Evolutionary conservation across 352 stramenopile genomes (phyloP).

Genomic region (Globisporangium splendens): DNA sequence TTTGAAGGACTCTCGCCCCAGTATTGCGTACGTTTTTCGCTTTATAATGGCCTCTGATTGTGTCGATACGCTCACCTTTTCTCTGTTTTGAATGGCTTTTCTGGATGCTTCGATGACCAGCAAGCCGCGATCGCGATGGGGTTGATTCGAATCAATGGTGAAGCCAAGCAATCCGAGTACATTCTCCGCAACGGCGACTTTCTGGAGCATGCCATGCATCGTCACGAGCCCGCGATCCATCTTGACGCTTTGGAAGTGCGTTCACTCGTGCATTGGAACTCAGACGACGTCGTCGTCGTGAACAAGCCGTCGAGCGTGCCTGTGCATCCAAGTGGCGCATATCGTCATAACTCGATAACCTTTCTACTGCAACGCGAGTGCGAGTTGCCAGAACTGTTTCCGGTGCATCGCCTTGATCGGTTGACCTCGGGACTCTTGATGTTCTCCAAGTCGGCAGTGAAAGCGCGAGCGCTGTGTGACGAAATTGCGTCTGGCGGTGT

Average conservation of each 20-base stretch:
- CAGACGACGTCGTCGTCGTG: conserved; percentile 53
- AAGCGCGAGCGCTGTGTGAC: conserved; percentile 34
- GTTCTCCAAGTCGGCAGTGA: conserved; percentile 42
- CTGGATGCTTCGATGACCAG: conserved; percentile 17
- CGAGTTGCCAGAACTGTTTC: conserved; percentile 38
- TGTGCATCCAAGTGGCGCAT: conserved; percentile 90
- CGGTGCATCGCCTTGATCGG: conserved; percentile 93
- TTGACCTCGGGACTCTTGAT: conserved; percentile 85
- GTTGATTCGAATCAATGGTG: conserved; percentile 85
- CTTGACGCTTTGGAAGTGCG: background rate
- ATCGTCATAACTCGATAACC: conserved; percentile 88
- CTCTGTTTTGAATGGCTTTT: too few species aligned
- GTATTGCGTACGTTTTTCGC: conserved; percentile 34
- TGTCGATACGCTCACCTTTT: too few species aligned
- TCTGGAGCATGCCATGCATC: conserved; percentile 89
- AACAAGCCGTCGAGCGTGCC: conserved; percentile 87
- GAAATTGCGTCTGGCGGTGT: conserved; percentile 35
- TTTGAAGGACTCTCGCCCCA: conserved; percentile 41
- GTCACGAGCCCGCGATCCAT: conserved; percentile 90
- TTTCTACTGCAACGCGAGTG: conserved; percentile 34
- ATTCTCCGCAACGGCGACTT: conserved; percentile 83
- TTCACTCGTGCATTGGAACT: conserved; percentile 41
- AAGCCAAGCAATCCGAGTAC: conserved; percentile 44
- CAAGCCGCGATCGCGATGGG: conserved; percentile 74
- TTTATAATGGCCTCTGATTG: background rate